Evolutionary conservation across 306 rosid genomes (phyloP), one percentile per base, ranked within the genome.

Genomic region (Casuarina glauca): DNA sequence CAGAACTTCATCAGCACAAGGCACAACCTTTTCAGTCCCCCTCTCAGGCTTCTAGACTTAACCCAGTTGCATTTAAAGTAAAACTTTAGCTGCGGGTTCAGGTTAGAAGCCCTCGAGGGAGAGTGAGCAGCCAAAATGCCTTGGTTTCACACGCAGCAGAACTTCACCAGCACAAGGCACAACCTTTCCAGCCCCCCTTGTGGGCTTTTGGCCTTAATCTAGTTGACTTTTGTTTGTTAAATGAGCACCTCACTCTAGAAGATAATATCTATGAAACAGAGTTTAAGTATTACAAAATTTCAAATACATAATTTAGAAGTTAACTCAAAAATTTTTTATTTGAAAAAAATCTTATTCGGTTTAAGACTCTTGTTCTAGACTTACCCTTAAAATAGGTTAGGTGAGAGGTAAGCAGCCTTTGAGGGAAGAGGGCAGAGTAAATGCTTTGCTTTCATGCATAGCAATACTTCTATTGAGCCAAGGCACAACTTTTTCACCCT

Each of bases 381-480:
- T 26, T 26, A 26, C 32, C 32, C 32, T 26, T 26, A 26, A 26
- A 26, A 26, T 26, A 26, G 32, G 32, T 26, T 26, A 26, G 32
- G 32, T 26, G 32, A 26, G 32, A 26, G 32, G 32, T 26, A 26
- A 26, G 32, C 32, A 26, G 32, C 32, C 32, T 45, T 82, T 82
- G 79, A 82, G 85, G 79, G 79, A 77, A 26, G 85, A 82, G 76
- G 78, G 16, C 81, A 48, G 39, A 39, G n/a, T 36, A 63, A 63
- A 63, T 63, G 69, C 69, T 6, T 52, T 63, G 32, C 6, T n/a
- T 63, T n/a, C 11, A 74, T 20, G 16, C 5, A 57, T 17, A 57
- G 32, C 10, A 35, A 35, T 48, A 70, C 43, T 46, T 50, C 36
- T 3, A 2, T 36, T 3, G 36, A 42, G 32, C 32, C 26, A 15